Percentiles rank a stretch among this genome's conserved stretches.
Conservation (phyloP, 306 rosid genomes). For the Pterocarpus macrocarpus region DNA sequence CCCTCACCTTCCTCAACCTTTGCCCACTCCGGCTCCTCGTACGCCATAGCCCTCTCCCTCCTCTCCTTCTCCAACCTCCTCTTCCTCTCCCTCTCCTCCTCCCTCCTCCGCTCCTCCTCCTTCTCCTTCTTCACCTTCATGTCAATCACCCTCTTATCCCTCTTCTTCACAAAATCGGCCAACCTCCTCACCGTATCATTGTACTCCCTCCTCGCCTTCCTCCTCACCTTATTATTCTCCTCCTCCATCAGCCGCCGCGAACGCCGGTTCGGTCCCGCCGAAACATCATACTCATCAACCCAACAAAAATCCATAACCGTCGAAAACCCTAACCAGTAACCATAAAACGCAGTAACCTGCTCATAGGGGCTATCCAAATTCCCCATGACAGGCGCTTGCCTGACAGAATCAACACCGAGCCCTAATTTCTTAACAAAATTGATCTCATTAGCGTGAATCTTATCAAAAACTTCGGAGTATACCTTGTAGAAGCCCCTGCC, state of each 20-base stretch:
- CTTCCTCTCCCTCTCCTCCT: constrained; percentile 81
- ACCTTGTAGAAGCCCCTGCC: constrained; percentile 81
- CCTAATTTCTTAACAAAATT: constrained; percentile 74
- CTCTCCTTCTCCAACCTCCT: constrained; percentile 75
- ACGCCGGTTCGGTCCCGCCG: constrained; percentile 82
- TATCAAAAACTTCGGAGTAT: constrained; percentile 71
- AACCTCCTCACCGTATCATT: constrained; percentile 89
- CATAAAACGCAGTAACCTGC: constrained; percentile 85
- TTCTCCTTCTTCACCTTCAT: constrained; percentile 78
- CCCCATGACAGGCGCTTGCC: constrained; percentile 86
- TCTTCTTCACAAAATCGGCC: constrained; percentile 96
- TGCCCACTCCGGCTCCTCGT: constrained; percentile 87
- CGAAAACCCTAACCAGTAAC: constrained; percentile 82
- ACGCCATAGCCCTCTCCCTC: constrained; percentile 73
- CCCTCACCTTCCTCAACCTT: constrained; percentile 61
- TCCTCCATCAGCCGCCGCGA: constrained; percentile 93
- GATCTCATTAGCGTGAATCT: constrained; percentile 75
- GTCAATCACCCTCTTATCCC: constrained; percentile 95
- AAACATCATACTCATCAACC: constrained; percentile 82
- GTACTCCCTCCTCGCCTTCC: constrained; percentile 86
- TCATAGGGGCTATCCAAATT: constrained; percentile 77
- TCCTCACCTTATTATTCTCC: constrained; percentile 89
- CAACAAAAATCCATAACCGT: constrained; percentile 93
- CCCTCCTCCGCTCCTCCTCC: constrained; percentile 77
- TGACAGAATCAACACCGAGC: constrained; percentile 59